Conservation (phyloP, 176 grass and related monocot genomes). For the Triticum turgidum region DNA sequence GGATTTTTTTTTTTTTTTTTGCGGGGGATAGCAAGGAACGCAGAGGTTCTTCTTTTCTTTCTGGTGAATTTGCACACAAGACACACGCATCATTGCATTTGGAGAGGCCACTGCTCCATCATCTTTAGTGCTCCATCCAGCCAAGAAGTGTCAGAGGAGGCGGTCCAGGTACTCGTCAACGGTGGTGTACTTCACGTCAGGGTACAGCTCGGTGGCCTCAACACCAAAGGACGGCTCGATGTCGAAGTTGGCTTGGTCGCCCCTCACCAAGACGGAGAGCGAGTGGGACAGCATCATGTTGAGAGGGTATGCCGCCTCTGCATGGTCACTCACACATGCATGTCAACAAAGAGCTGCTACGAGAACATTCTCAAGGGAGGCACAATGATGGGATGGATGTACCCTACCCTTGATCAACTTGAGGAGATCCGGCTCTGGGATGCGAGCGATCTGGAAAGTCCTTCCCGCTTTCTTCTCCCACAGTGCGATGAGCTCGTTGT, state of each 20-base stretch:
- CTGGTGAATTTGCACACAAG: too few relatives aligned
- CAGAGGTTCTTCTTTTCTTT: too few relatives aligned
- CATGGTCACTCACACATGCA: too few relatives aligned
- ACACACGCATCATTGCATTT: too few relatives aligned
- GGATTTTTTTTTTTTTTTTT: too few relatives aligned
- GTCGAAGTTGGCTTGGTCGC: conserved; percentile 50
- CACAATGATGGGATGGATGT: background rate
- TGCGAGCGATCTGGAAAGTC: conserved; percentile 31
- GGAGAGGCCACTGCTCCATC: too few relatives aligned
- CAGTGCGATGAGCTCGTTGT: conserved; percentile 50
- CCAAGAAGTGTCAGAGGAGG: background rate
- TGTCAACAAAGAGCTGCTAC: too few relatives aligned
- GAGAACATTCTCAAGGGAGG: background rate
- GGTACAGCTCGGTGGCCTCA: conserved; percentile 57
- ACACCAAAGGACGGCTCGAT: conserved; percentile 41
- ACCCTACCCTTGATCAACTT: conserved; percentile 32
- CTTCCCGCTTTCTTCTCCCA: conserved; percentile 48
- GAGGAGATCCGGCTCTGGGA: conserved; percentile 33
- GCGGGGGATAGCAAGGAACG: too few relatives aligned
- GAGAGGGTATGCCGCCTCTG: background rate
- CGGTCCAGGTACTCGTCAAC: conserved; percentile 46
- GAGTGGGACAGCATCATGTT: conserved; percentile 24
- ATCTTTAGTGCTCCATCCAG: too few relatives aligned
- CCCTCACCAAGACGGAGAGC: conserved; percentile 43
- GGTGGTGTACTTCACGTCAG: conserved; percentile 47